Base-by-base conservation (phyloP, 2,329 filamentous ascomycete species). In the Fusarium ambrosium region DNA sequence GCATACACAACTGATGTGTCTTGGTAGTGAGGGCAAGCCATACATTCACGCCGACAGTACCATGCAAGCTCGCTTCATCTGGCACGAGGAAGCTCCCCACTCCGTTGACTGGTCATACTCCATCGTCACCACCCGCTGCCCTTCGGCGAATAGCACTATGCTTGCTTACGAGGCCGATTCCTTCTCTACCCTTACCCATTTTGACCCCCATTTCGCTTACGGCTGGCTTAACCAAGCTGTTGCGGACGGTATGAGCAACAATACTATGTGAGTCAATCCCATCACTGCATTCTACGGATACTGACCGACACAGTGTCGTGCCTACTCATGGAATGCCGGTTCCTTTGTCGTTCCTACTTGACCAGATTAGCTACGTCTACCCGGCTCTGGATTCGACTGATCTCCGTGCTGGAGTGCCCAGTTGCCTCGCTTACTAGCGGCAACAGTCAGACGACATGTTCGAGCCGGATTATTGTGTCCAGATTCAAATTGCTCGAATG, bases 21-120 rank as follows among this genome's bases (percentile, higher is more conserved):
- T 60, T 14, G 11, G 6, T n/a, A 60, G 56, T 10, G 56, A 60
- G 22, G 22, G 18, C 3, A 60, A 41, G 34, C 56, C 36, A 6
- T 60, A 60, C 18, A 60, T 60, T 39, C 56, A 60, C 22, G 36
- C 56, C 22, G 56, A 60, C 5, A 60, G 56, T 4, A 11, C 11
- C 4, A 60, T 60, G 56, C 56, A 60, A 9, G 56, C 56, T 41
- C 56, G 56, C 20, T 60, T 60, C 16, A 41, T 41, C 20, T 60
- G 56, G 56, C 56, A 60, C 13, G 56, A 27, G 10, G 56, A 60
- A 14, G 34, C 56, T 39, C 56, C 56, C 2, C 56, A 60, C 2
- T 22, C 56, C 4, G 36, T 60, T 1, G 56, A 60, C 36, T 60
- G 56, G 56, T 41, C 56, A 16, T 60, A 60, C 6, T 39, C 56